Evolutionary conservation across 2,329 filamentous ascomycete genomes (phyloP), one percentile per base, ranked within the genome.

Genomic region (Xylariaceae sp.): DNA sequence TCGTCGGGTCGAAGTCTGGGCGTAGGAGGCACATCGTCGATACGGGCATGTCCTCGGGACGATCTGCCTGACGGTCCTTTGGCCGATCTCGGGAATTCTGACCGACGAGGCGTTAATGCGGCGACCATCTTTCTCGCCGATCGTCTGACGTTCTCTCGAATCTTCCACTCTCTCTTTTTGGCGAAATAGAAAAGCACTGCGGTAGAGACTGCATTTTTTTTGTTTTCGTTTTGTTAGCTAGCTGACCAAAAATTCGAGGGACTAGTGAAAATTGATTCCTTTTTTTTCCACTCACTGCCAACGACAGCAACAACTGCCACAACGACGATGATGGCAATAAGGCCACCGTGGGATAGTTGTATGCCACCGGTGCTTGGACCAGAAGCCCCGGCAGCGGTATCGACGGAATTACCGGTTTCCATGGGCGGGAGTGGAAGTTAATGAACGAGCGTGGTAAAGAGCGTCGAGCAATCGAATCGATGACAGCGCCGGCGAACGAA

Each of bases 141-240:
- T 60, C 81, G 82, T 53, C 85, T 80, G 54, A 95, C 76, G 32
- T 79, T 87, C 67, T 88, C 83, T 55, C 85, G 82, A 62, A 94
- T 76, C 61, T 85, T 87, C 89, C 89, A 94, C 70, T 91, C 88
- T 46, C 85, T 83, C 74, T 89, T 91, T 77, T 94, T 94, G 53
- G 89, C 87, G 39, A 92, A 69, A 70, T 86, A 89, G 74, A 88
- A 95, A 31, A 94, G 80, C 2, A 83, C 73, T 2, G 84, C 81
- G 35, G 80, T 85, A 27, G 76, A 77, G 59, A 85, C 87, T 87
- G 61, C 19, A 19, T 19, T 19, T n/a, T n/a, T n/a, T n/a, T n/a
- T n/a, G 19, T 19, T 19, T 19, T 19, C 1, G 19, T 19, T 19
- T 19, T 19, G 19, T 19, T 19, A 19, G 19, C 19, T 19, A 19